These are phyloP conservation scores for Penicillium paneum DNA, from an alignment of 2,329 filamentous ascomycete species.

Conservation along the genomic window DNA sequence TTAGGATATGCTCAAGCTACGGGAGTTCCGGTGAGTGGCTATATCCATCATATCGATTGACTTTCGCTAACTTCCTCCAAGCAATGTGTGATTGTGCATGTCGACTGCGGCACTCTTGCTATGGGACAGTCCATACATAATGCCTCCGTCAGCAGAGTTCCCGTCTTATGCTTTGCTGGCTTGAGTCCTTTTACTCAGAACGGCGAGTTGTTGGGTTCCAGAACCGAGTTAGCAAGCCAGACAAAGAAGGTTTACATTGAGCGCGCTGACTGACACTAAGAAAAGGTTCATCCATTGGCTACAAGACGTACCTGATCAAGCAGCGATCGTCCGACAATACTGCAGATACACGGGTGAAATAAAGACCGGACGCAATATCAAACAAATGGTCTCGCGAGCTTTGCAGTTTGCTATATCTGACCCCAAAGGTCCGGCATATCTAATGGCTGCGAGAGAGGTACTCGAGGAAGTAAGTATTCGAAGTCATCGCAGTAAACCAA, in stretches of 20 bases:
- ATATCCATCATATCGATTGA: background rate
- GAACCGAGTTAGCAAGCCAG: conserved; percentile 59
- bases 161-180: conserved; percentile 72
- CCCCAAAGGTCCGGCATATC: conserved; percentile 73
- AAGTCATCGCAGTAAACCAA: background rate
- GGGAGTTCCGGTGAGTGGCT: conserved; percentile 53
- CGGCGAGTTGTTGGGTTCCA: conserved; percentile 67
- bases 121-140: conserved; percentile 76
- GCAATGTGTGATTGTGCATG: conserved; percentile 67
- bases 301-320: conserved; percentile 75
- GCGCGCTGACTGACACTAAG: background rate
- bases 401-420: conserved; percentile 73
- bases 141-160: conserved; percentile 66
- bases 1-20: conserved; percentile 71
- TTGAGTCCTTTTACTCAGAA: conserved; percentile 70
- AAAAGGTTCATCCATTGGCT: conserved; percentile 66
- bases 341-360: conserved; percentile 78
- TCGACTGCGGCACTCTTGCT: conserved; percentile 74
- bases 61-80: background rate
- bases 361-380: conserved; percentile 76
- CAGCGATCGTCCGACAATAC: conserved; percentile 74
- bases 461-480: conserved; percentile 71
- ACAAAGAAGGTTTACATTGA: conserved; percentile 25
- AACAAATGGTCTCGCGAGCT: conserved; percentile 80
- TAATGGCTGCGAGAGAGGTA: conserved; percentile 72